Base-by-base conservation (phyloP, 1,284 basidiomycete genomes). In the Irpex rosettiformis region DNA sequence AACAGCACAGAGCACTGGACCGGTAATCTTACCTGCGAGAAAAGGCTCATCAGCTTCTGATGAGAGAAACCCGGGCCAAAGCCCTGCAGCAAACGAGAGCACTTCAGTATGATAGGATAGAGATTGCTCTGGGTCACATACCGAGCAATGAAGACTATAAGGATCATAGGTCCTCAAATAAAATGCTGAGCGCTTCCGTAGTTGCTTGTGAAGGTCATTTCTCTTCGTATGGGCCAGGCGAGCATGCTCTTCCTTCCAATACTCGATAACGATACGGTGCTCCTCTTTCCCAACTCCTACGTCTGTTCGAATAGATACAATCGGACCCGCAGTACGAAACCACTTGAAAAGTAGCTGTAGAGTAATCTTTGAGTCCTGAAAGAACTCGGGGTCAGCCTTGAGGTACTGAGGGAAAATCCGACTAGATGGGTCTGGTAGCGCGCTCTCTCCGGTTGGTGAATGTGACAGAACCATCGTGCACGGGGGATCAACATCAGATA, bases 261-360 rank as follows among this genome's bases (percentile, higher is more conserved):
- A 60, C 40, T 56, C 49, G 8, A 60, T 22, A 33, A 54, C 51
- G 25, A 29, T 29, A 1, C 25, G 33, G 16, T 29, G 30, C 16
- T 52, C 49, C 27, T 42, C 16, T 21, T 30, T 29, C 21, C 54
- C 58, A 1, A 52, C 24, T 18, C 47, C 22, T 11, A 56, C 48
- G 6, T 53, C 40, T n/a, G 28, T 10, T 24, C 37, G 48, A 1
- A 60, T 49, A 22, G 58, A 56, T 1, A 56, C 58, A 8, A 56
- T 18, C 0, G 58, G 58, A 3, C 58, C 58, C 4, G 54, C 51
- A 4, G 8, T 2, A 7, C 58, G 54, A 42, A 60, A 60, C 58
- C 53, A 56, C 6, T 1, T 42, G 27, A 60, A 60, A 18, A 53
- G 1, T 7, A 30, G 27, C 25, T 60, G 58, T 7, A 51, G 25